A percentile compares a stretch with the other conserved stretches of the same genome.
Evolutionary conservation across 2,329 filamentous ascomycete species (phyloP).

Genomic region (Neocatenulostroma microsporum): DNA sequence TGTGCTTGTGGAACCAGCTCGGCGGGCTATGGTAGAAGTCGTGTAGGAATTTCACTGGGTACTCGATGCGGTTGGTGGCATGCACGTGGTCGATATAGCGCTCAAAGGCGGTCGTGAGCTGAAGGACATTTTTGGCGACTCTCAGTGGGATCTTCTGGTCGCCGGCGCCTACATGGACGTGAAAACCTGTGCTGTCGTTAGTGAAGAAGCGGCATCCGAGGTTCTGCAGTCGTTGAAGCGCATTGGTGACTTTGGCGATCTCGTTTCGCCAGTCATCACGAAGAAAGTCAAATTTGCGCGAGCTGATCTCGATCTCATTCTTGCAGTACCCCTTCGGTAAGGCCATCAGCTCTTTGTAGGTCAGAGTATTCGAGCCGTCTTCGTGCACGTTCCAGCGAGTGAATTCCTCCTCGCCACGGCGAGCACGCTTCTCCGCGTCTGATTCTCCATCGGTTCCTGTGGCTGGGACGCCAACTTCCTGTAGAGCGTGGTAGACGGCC

Average conservation of each 20-base stretch:
- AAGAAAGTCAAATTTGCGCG: conserved; percentile 6
- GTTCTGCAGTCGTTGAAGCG: conserved; percentile 5
- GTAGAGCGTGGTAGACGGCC: conserved; percentile 6
- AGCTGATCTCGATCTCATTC: conserved; percentile 14
- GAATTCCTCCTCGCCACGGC: too few relatives aligned
- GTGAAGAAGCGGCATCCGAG: conserved; percentile 12
- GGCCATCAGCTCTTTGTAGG: too few relatives aligned
- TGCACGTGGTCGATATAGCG: conserved; percentile 14
- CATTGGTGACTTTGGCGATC: conserved; percentile 8
- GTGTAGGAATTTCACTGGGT: background rate
- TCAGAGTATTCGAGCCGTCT: too few relatives aligned
- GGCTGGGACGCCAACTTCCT: conserved; percentile 3
- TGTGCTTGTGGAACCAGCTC: too few relatives aligned
- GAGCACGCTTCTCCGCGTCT: too few relatives aligned
- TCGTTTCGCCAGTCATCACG: conserved; percentile 7
- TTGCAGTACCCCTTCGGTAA: too few relatives aligned
- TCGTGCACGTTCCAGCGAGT: too few relatives aligned
- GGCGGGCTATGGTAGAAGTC: too few relatives aligned
- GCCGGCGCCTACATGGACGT: conserved; percentile 16
- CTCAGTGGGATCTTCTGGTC: conserved; percentile 8
- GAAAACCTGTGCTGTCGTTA: conserved; percentile 14
- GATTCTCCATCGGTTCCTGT: conserved; percentile 2
- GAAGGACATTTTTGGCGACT: conserved; percentile 13
- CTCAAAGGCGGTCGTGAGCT: conserved; percentile 15
- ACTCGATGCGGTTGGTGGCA: conserved; percentile 5